Evolutionary conservation across 2,329 filamentous ascomycete genomes (phyloP).

Genomic region (Rosellinia necatrix): DNA sequence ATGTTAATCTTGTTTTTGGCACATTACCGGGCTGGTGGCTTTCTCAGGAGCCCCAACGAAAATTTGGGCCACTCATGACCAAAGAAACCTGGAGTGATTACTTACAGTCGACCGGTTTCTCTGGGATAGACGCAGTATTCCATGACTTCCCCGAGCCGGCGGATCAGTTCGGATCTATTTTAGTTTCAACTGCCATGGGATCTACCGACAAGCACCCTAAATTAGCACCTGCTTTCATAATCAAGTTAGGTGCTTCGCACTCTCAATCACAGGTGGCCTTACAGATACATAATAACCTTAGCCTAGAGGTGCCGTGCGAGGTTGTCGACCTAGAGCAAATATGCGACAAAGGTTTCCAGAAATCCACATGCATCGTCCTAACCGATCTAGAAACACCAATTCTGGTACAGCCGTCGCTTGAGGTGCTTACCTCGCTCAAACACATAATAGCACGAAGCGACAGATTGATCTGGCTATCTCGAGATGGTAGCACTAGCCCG

Average conservation of each 20-base stretch:
- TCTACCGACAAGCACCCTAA: background rate
- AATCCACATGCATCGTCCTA: slow-evolving; percentile 31
- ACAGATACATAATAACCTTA: slow-evolving; percentile 4
- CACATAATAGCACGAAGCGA: slow-evolving; percentile 29
- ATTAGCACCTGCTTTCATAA: slow-evolving; percentile 15
- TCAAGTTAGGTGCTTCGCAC: slow-evolving; percentile 15
- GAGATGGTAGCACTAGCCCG: slow-evolving; percentile 24
- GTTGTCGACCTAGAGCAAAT: slow-evolving; percentile 21
- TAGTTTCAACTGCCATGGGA: slow-evolving; percentile 32
- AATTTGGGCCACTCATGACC: slow-evolving; percentile 34
- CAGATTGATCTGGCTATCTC: slow-evolving; percentile 31
- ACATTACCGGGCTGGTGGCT: slow-evolving; percentile 47
- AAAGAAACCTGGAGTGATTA: slow-evolving; percentile 30
- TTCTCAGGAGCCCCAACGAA: slow-evolving; percentile 36
- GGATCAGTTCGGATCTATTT: slow-evolving; percentile 28
- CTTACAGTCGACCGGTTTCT: slow-evolving; percentile 24
- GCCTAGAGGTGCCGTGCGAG: slow-evolving; percentile 4
- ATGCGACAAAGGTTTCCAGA: slow-evolving; percentile 18
- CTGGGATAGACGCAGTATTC: slow-evolving; percentile 34
- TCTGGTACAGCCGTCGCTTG: slow-evolving; percentile 27
- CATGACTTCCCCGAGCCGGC: slow-evolving; percentile 24
- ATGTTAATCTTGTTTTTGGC: slow-evolving; percentile 37
- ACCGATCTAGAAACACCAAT: slow-evolving; percentile 30
- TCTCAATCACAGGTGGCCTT: slow-evolving; percentile 8
- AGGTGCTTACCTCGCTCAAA: slow-evolving; percentile 29